Evolutionary conservation across 1,284 basidiomycete genomes (phyloP).

Genomic region (Exobasidium rhododendri): DNA sequence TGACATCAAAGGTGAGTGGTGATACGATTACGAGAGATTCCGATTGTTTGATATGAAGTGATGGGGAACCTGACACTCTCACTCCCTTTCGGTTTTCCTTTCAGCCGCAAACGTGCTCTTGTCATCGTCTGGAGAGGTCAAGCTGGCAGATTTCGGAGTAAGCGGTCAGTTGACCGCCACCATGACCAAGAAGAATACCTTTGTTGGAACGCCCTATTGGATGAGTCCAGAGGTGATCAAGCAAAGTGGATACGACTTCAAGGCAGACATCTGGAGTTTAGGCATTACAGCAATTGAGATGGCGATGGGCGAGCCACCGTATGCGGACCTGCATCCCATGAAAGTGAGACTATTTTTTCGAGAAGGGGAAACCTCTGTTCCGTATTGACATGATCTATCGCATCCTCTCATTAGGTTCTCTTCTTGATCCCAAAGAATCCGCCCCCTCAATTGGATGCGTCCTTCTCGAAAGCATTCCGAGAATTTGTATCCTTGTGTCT

Average conservation of each 20-base stretch:
- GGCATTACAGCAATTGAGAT: slow-evolving; percentile 93
- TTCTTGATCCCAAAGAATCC: slow-evolving; percentile 98
- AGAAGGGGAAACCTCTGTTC: neutral
- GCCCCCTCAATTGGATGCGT: slow-evolving; percentile 80
- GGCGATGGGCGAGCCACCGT: slow-evolving; percentile 94
- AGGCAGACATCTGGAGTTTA: slow-evolving; percentile 75
- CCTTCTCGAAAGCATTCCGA: slow-evolving; percentile 85
- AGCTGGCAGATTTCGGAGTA: slow-evolving; percentile 97
- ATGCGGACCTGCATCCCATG: slow-evolving; percentile 97
- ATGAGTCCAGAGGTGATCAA: slow-evolving; percentile 99
- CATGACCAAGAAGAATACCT: slow-evolving; percentile 91
- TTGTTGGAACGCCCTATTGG: slow-evolving; percentile 72
- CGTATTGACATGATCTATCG: neutral
- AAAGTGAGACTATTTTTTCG: no score
- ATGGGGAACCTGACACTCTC: neutral
- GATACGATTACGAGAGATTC: no score
- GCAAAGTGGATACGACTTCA: slow-evolving; percentile 97
- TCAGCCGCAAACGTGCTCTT: slow-evolving; percentile 90
- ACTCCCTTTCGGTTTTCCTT: slow-evolving; percentile 6
- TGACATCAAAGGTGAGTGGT: slow-evolving; percentile 85
- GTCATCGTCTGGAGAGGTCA: slow-evolving; percentile 91
- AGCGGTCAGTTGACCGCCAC: slow-evolving; percentile 92
- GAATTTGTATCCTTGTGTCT: slow-evolving; percentile 92
- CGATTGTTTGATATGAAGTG: neutral
- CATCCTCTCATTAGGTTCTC: slow-evolving; percentile 67